Base-by-base conservation (phyloP, 2,329 filamentous ascomycete species). In the Sarocladium kiliense region DNA sequence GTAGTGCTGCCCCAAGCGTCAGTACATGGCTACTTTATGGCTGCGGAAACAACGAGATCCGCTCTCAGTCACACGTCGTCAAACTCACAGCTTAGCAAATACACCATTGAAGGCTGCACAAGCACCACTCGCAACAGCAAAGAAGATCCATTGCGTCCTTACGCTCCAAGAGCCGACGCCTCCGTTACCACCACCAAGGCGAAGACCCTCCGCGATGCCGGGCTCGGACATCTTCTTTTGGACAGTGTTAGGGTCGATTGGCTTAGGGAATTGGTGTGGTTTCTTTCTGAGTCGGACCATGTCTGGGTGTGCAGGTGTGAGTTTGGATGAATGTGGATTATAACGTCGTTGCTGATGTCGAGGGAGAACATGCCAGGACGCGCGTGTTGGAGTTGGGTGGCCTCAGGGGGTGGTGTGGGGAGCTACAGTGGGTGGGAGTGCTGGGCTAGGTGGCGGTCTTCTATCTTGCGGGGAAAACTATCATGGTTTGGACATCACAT, bases 51-150 rank as follows among this genome's bases (percentile, higher is more conserved):
- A 39, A n/a, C 12, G n/a, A n/a, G n/a, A n/a, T n/a, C n/a, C n/a
- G n/a, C n/a, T n/a, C n/a, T n/a, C n/a, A n/a, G n/a, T n/a, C n/a
- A n/a, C n/a, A n/a, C n/a, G n/a, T n/a, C n/a, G n/a, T n/a, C n/a
- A n/a, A 39, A 77, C 82, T 64, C 73, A 89, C 86, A 94, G 74
- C 71, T 93, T 94, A 1, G 89, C 89, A 74, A 93, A 91, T 4
- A 89, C 85, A 57, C 89, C 89, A 63, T 94, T 94, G 62, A 89
- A 86, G 21, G 89, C 88, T 30, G 89, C 89, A 64, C 88, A 92
- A 54, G 81, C 84, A 58, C 89, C 89, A 65, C 87, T 90, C 50
- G 86, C 82, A 41, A 92, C 68, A 41, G 89, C 87, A 59, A 88
- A 79, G 53, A 86, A 72, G 58, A 93, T 79, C 85, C 85, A 88